Evolutionary conservation across 495 filamentous ascomycete genomes (phyloP).

Genomic region (Schizothecium vesticola): DNA sequence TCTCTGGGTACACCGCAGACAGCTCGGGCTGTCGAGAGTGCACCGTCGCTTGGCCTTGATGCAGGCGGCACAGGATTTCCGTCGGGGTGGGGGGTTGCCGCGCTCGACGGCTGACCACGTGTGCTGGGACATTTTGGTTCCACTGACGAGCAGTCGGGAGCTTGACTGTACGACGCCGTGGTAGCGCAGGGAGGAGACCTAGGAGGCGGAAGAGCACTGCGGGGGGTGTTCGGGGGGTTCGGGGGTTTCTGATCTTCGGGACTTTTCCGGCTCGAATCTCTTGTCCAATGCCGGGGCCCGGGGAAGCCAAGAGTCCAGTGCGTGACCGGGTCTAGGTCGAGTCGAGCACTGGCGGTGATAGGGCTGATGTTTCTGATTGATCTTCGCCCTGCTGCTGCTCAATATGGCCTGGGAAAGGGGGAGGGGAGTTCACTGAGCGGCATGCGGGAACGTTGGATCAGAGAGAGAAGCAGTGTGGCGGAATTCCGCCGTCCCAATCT

Average conservation of each 20-base stretch:
- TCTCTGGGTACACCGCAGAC: slow-evolving; percentile 42
- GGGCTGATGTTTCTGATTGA: not conserved
- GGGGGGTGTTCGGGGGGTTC: not conserved
- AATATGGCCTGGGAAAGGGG: not conserved
- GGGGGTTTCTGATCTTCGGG: not conserved
- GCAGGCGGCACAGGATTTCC: slow-evolving; percentile 49
- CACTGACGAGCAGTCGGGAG: not conserved
- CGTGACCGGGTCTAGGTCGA: not conserved
- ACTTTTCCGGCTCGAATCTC: not conserved
- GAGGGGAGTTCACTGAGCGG: not conserved
- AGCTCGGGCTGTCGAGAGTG: slow-evolving; percentile 43
- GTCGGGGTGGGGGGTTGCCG: slow-evolving; percentile 39
- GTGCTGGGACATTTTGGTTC: slow-evolving; percentile 17
- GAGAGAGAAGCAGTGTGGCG: not conserved
- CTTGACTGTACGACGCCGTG: not conserved
- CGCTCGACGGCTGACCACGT: slow-evolving; percentile 29
- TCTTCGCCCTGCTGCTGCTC: not conserved
- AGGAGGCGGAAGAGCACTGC: not conserved
- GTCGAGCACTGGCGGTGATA: not conserved
- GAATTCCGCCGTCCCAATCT: not conserved
- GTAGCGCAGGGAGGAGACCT: not conserved
- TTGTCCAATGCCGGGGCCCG: not conserved
- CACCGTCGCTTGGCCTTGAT: slow-evolving; percentile 50
- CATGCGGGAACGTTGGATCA: not conserved
- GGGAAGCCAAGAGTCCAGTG: not conserved